Conservation (phyloP, 1,284 basidiomycete genomes). For the Anthracocystis setariae region DNA sequence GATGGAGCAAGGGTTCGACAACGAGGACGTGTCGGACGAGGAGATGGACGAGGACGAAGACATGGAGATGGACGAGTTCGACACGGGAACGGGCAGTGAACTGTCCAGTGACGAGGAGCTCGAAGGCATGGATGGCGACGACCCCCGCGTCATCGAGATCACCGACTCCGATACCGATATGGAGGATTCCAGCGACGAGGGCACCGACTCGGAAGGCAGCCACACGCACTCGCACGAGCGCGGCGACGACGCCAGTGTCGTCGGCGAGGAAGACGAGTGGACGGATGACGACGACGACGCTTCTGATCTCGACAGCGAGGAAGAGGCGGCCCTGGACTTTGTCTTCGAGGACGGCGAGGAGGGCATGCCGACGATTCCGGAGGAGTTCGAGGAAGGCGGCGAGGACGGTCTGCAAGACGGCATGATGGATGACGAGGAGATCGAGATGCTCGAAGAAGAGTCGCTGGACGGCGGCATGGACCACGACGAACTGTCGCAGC, state of each 20-base stretch:
- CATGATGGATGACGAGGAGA: constrained; percentile 47
- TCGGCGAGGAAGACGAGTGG: constrained; percentile 69
- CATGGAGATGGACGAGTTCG: constrained; percentile 81
- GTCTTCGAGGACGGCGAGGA: constrained; percentile 47
- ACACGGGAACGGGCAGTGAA: constrained; percentile 55
- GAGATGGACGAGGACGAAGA: constrained; percentile 92
- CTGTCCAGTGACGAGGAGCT: constrained; percentile 69
- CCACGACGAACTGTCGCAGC: constrained; percentile 55
- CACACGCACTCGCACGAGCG: constrained; percentile 48
- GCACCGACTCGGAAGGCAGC: constrained; percentile 43
- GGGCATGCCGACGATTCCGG: constrained; percentile 26
- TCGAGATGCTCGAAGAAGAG: constrained; percentile 52
- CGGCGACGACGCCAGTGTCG: constrained; percentile 57
- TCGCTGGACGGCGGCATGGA: constrained; percentile 54
- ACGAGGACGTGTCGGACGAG: constrained; percentile 86
- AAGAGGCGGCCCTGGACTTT: constrained; percentile 72
- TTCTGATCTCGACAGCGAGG: constrained; percentile 64
- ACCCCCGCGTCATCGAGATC: constrained; percentile 68
- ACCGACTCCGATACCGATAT: constrained; percentile 58
- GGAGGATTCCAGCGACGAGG: constrained; percentile 42
- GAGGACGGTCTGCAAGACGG: constrained; percentile 25
- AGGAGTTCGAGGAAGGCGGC: constrained; percentile 42
- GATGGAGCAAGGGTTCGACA: constrained; percentile 65
- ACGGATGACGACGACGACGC: constrained; percentile 56
- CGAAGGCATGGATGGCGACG: constrained; percentile 64